A percentile compares a stretch with the other conserved stretches of the same genome.
These are phyloP conservation scores for Coemansia sp. DNA, from an alignment of 192 early-diverging fungal species.

Conservation along the genomic window DNA sequence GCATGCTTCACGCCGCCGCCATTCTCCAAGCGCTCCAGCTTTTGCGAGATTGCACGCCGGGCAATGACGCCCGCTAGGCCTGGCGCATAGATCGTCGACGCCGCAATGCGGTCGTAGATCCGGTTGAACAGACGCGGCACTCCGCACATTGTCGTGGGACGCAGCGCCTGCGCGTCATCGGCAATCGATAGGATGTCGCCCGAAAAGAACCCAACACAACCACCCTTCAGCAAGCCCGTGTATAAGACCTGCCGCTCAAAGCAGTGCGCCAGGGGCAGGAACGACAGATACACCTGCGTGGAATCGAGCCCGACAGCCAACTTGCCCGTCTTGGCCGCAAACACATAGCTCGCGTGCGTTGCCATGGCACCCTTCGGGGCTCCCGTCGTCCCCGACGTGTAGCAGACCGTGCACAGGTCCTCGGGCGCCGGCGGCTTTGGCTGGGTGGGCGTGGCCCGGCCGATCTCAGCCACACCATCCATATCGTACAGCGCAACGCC, in stretches of 20 bases:
- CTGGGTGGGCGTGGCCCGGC: constrained; percentile 43
- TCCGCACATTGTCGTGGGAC: constrained; percentile 77
- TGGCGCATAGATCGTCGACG: constrained; percentile 54
- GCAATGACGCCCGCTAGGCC: constrained; percentile 59
- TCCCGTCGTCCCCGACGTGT: constrained; percentile 83
- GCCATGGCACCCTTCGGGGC: constrained; percentile 72
- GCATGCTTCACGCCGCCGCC: constrained; percentile 56
- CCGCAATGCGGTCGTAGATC: constrained; percentile 77
- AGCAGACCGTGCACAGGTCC: constrained; percentile 71
- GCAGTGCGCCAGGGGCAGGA: constrained; percentile 87
- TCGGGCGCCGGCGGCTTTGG: constrained; percentile 55
- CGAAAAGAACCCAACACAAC: constrained; percentile 67
- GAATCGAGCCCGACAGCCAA: neutral
- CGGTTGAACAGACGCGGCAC: constrained; percentile 92
- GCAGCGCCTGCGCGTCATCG: constrained; percentile 76
- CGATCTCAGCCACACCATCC: constrained; percentile 52
- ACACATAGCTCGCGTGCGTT: constrained; percentile 67
- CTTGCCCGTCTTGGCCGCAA: constrained; percentile 30
- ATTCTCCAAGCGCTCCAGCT: constrained; percentile 52
- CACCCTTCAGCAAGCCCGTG: constrained; percentile 53
- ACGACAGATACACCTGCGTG: constrained; percentile 55
- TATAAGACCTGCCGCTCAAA: constrained; percentile 67
- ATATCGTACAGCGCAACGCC: constrained; percentile 56
- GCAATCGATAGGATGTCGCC: constrained; percentile 59
- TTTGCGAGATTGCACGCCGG: constrained; percentile 54